Conservation (phyloP, 116 monocot species). For the Papilionanthe hybrid region DNA sequence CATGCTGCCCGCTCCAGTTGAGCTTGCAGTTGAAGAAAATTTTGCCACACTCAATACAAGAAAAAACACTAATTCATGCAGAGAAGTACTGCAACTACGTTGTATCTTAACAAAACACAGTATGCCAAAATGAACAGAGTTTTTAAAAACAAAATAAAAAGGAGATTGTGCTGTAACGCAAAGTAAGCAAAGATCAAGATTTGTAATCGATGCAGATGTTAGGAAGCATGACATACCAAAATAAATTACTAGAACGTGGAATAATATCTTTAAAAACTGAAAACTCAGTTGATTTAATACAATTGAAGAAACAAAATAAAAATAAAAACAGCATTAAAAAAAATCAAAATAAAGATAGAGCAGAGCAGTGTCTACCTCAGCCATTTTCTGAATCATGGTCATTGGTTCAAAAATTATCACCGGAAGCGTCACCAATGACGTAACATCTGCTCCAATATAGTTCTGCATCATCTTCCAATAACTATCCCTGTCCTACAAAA, state of each 20-base stretch:
- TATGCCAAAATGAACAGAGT: not conserved
- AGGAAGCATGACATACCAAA: not conserved
- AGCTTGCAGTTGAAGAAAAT: not conserved
- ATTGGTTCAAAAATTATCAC: constrained; percentile 96
- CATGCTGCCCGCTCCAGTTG: not conserved
- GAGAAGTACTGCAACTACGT: not conserved
- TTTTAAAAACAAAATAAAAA: not conserved
- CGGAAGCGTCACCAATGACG: constrained; percentile 91
- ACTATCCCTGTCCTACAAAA: constrained; percentile 74
- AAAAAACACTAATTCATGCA: not conserved
- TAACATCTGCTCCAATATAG: constrained; percentile 86
- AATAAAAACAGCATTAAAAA: not conserved
- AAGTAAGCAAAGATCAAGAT: not conserved
- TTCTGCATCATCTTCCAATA: constrained; percentile 98
- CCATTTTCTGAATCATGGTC: constrained; percentile 97
- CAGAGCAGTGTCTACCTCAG: constrained; percentile 55
- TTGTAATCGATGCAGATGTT: not conserved
- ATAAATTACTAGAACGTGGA: not conserved
- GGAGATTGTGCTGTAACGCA: not conserved
- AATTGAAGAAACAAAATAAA: not conserved
- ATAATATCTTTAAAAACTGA: not conserved
- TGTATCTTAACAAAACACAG: not conserved
- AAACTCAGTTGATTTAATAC: not conserved
- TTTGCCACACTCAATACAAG: not conserved
- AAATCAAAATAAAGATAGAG: not conserved